Conservation (phyloP, 495 filamentous ascomycete species). For the Neurospora tetrasperma region DNA sequence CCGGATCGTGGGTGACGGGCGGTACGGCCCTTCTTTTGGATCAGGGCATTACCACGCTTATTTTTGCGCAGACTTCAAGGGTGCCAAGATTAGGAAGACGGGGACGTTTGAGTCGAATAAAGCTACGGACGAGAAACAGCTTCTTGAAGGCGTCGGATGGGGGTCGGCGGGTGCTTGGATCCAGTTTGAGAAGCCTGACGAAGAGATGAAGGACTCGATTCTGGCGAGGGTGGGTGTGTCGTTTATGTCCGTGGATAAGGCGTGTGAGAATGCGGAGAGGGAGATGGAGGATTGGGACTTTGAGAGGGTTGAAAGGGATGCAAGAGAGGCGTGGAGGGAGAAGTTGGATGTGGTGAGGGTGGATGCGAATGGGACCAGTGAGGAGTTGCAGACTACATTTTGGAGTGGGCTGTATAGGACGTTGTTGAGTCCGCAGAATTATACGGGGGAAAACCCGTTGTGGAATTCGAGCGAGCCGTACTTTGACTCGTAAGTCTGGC, state of each 20-base stretch:
- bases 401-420: constrained; percentile 60
- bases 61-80: constrained; percentile 61
- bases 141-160: constrained; percentile 31
- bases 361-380: constrained; percentile 41
- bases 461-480: constrained; percentile 67
- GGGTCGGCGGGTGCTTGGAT: constrained; percentile 54
- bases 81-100: constrained; percentile 47
- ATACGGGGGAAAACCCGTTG: constrained; percentile 63
- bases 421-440: constrained; percentile 60
- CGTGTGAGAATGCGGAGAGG: constrained; percentile 52
- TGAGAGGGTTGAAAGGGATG: constrained; percentile 38
- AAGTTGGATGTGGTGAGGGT: constrained; percentile 49
- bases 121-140: constrained; percentile 34
- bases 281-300: constrained; percentile 56
- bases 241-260: constrained; percentile 51
- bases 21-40: constrained; percentile 59
- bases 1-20: constrained; percentile 52
- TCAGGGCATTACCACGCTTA: constrained; percentile 47
- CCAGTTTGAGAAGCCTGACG: constrained; percentile 37
- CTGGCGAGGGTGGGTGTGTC: constrained; percentile 55
- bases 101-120: constrained; percentile 42
- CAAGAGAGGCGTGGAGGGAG: constrained; percentile 47
- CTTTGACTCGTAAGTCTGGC: constrained; percentile 47
- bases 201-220: constrained; percentile 26
- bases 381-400: constrained; percentile 49